Percentiles rank a stretch among this genome's conserved stretches.
Evolutionary conservation across 2,329 filamentous ascomycete species (phyloP).

Genomic region (Monosporascus sp.): DNA sequence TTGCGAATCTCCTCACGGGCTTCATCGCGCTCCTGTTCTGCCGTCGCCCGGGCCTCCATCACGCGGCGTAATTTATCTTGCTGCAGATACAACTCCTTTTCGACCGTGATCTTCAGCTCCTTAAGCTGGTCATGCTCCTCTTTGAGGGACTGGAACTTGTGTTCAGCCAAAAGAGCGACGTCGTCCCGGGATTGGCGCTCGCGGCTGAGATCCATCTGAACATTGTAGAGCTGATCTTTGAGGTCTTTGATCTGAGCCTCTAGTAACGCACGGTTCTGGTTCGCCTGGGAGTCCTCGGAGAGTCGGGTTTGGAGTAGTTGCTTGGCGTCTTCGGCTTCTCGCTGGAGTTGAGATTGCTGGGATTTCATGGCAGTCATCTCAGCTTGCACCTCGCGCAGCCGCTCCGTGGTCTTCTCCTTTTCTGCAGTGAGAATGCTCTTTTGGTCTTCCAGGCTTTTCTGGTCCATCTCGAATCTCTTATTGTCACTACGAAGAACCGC

Average conservation of each 20-base stretch:
- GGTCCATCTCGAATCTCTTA: constrained; percentile 76
- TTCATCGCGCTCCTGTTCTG: constrained; percentile 85
- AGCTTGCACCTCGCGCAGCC: constrained; percentile 79
- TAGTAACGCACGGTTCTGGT: constrained; percentile 73
- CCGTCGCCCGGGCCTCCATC: constrained; percentile 71
- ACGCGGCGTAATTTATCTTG: constrained; percentile 86
- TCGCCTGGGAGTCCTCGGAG: constrained; percentile 82
- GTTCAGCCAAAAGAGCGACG: constrained; percentile 82
- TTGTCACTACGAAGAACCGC: constrained; percentile 79
- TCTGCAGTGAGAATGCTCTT: constrained; percentile 65
- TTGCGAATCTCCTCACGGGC: constrained; percentile 79
- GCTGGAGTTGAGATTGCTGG: constrained; percentile 77
- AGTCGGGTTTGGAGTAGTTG: constrained; percentile 80
- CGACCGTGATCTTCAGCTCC: constrained; percentile 92
- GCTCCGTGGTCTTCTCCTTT: constrained; percentile 71
- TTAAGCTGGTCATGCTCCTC: constrained; percentile 83
- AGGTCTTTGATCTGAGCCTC: constrained; percentile 84
- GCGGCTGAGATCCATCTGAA: constrained; percentile 82
- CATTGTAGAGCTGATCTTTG: constrained; percentile 77
- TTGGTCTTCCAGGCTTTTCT: constrained; percentile 72
- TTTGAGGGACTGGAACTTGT: constrained; percentile 76
- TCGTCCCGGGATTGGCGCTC: constrained; percentile 93
- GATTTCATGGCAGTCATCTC: constrained; percentile 83
- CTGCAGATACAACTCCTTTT: constrained; percentile 95
- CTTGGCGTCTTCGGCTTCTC: constrained; percentile 85